Evolutionary conservation across 495 filamentous ascomycete species (phyloP).

Genomic region (Penicillium goetzii): DNA sequence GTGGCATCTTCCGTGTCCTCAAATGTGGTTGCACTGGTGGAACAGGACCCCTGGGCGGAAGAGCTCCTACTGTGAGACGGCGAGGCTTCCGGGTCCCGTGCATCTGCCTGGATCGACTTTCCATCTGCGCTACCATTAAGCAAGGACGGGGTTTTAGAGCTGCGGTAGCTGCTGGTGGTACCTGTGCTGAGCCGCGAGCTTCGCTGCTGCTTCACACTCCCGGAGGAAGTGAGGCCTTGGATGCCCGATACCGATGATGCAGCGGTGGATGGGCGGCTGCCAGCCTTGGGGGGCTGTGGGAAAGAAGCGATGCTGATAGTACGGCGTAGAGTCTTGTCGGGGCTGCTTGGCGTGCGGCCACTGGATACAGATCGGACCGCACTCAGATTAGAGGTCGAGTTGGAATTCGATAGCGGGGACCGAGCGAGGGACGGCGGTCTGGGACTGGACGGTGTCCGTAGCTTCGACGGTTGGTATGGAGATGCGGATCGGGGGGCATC

Average conservation of each 20-base stretch:
- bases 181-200: constrained; percentile 46
- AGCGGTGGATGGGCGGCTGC: constrained; percentile 49
- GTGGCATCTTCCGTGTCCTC: constrained; percentile 61
- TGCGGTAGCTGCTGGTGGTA: constrained; percentile 51
- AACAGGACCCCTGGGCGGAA: constrained; percentile 87
- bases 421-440: constrained; percentile 57
- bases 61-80: constrained; percentile 87
- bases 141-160: constrained; percentile 69
- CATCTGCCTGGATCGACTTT: constrained; percentile 64
- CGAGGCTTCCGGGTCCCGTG: constrained; percentile 73
- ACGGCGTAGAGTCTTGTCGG: constrained; percentile 72
- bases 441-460: constrained; percentile 67
- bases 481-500: constrained; percentile 48
- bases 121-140: constrained; percentile 77
- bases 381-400: constrained; percentile 45
- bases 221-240: constrained; percentile 32
- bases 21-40: constrained; percentile 85
- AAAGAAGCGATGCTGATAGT: constrained; percentile 91
- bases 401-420: constrained; percentile 48
- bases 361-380: constrained; percentile 47
- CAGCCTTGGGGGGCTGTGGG: constrained; percentile 79
- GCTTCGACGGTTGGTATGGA: constrained; percentile 53
- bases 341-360: constrained; percentile 42
- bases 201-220: constrained; percentile 37
- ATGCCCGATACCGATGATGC: constrained; percentile 43